Conservation (phyloP, 176 grass and related monocot species). For the Leersia perrieri region DNA sequence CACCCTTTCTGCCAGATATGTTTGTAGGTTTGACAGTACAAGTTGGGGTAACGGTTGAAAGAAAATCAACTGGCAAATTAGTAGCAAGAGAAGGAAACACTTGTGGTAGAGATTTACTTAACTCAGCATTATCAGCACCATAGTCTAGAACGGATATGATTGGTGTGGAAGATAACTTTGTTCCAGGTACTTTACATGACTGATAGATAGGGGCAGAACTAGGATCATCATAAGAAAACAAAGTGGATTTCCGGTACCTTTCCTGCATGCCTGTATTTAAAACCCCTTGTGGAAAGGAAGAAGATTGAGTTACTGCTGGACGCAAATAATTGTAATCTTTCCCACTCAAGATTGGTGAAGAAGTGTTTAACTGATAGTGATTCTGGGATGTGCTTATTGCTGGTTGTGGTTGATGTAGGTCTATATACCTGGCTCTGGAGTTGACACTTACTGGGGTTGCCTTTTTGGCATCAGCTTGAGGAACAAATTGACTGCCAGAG, state of each 20-base stretch:
- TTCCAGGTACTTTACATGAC: slow-evolving; percentile 23
- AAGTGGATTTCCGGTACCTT: slow-evolving; percentile 37
- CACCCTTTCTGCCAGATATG: slow-evolving; percentile 36
- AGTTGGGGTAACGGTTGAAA: slow-evolving; percentile 14
- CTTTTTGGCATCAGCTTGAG: slow-evolving; percentile 37
- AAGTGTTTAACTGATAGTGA: slow-evolving; percentile 25
- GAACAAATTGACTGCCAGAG: slow-evolving; percentile 33
- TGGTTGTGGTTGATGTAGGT: slow-evolving; percentile 13
- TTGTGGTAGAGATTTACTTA: slow-evolving; percentile 39
- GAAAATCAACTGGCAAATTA: slow-evolving; percentile 31
- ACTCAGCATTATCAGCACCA: slow-evolving; percentile 11
- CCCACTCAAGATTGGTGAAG: slow-evolving; percentile 24
- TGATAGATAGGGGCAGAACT: slow-evolving; percentile 32
- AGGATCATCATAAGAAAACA: slow-evolving; percentile 38
- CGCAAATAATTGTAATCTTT: slow-evolving; percentile 26
- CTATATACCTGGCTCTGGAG: slow-evolving; percentile 25
- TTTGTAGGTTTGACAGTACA: slow-evolving; percentile 25
- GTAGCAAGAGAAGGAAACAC: slow-evolving; percentile 29
- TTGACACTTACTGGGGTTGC: background rate
- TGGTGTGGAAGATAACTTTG: slow-evolving; percentile 32
- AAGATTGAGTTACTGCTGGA: slow-evolving; percentile 45
- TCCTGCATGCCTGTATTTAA: slow-evolving; percentile 32
- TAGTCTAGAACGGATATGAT: slow-evolving; percentile 36
- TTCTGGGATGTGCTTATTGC: slow-evolving; percentile 28
- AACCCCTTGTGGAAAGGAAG: slow-evolving; percentile 35